Percentiles rank a stretch among this genome's conserved stretches.
Conservation (phyloP, 2,329 filamentous ascomycete species). For the Aspergillus sp. region DNA sequence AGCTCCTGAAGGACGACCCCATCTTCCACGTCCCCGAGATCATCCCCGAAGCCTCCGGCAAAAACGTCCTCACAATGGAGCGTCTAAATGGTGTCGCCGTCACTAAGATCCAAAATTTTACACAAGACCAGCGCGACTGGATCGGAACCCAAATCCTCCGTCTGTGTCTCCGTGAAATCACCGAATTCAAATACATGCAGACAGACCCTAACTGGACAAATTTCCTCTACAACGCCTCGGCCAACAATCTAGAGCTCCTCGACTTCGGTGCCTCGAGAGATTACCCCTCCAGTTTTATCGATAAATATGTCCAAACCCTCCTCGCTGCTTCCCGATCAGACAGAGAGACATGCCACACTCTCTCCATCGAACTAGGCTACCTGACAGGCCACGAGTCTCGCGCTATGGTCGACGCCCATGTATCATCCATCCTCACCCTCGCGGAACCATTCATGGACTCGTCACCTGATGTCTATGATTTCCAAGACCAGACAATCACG, state of each 20-base stretch:
- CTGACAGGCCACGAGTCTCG: conserved; percentile 85
- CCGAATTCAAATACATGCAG: conserved; percentile 97
- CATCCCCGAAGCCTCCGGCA: conserved; percentile 75
- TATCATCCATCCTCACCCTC: conserved; percentile 82
- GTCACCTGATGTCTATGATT: conserved; percentile 85
- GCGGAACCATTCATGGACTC: conserved; percentile 82
- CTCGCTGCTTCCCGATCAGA: conserved; percentile 75
- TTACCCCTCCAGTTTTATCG: conserved; percentile 77
- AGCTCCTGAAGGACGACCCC: conserved; percentile 74
- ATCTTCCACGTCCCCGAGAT: conserved; percentile 80
- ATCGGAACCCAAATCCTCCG: conserved; percentile 92
- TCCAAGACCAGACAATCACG: conserved; percentile 91
- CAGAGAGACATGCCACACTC: conserved; percentile 59
- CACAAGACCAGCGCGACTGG: conserved; percentile 86
- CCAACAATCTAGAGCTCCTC: conserved; percentile 77
- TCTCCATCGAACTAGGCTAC: conserved; percentile 81
- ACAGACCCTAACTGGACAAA: conserved; percentile 99
- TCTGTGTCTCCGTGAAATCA: conserved; percentile 88
- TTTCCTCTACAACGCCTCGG: conserved; percentile 80
- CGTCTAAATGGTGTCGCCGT: conserved; percentile 84
- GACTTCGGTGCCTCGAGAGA: conserved; percentile 94
- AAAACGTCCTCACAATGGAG: conserved; percentile 89
- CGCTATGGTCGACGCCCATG: conserved; percentile 85
- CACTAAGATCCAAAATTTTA: conserved; percentile 73
- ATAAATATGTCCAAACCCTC: conserved; percentile 76